These are phyloP conservation scores for Cyberlindnera misumaiensis DNA, from an alignment of 805 yeast genomes.

Conservation along the genomic window DNA sequence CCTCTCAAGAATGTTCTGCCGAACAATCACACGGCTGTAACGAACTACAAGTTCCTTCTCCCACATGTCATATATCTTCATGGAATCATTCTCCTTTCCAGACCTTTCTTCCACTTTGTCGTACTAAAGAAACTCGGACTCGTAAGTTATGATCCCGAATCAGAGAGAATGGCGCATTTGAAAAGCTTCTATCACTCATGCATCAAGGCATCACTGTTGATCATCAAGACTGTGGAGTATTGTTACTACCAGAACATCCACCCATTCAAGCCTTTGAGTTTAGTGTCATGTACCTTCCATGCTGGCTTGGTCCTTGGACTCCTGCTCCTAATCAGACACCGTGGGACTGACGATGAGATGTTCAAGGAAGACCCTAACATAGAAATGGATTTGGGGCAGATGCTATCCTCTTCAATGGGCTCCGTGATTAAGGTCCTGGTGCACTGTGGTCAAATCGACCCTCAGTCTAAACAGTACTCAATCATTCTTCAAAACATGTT, in stretches of 20 bases:
- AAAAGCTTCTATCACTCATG: constrained; percentile 29
- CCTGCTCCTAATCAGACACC: constrained; percentile 19
- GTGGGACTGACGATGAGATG: constrained; percentile 16
- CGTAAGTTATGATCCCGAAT: constrained; percentile 10
- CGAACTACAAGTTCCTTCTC: constrained; percentile 20
- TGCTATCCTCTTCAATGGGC: constrained; percentile 17
- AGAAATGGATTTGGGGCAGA: constrained; percentile 8
- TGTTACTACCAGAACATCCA: constrained; percentile 24
- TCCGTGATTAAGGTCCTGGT: constrained; percentile 16
- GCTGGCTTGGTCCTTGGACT: constrained; percentile 32
- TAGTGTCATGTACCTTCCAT: constrained; percentile 28
- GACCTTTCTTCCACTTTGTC: constrained; percentile 35
- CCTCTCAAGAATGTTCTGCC: constrained; percentile 26
- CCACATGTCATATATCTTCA: constrained; percentile 32
- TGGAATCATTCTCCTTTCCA: constrained; percentile 31
- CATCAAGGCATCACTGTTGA: constrained; percentile 29
- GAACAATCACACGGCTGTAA: constrained; percentile 19
- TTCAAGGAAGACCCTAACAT: constrained; percentile 11
- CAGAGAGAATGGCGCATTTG: constrained; percentile 14
- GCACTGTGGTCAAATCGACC: constrained; percentile 17
- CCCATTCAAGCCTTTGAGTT: constrained; percentile 30
- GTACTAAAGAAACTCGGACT: constrained; percentile 19
- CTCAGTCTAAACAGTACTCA: constrained; percentile 13
- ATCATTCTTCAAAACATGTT: constrained; percentile 13
- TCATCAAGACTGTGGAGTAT: constrained; percentile 27